A percentile compares a stretch with the other conserved stretches of the same genome.
phyloP scores from a whole-genome alignment of 2,329 filamentous ascomycete genomes.

The Fusarium sp. region DNA sequence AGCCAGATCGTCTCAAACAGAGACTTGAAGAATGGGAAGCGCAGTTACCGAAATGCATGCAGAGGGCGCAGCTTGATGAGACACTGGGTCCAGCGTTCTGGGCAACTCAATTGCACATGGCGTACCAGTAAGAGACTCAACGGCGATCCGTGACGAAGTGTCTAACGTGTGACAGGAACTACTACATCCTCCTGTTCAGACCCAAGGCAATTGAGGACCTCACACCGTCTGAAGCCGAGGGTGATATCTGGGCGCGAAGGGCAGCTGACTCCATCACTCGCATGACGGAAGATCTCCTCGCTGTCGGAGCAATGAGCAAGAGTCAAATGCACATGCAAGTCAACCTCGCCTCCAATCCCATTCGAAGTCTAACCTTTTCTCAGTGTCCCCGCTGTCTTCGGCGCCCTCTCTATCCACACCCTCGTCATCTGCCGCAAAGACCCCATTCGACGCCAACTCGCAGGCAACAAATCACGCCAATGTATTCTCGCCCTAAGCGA shows the following conservation, averaged over 20 bases:
- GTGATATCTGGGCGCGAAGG: constrained; percentile 8
- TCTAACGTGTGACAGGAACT: neutral
- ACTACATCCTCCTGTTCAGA: constrained; percentile 27
- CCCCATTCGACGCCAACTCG: constrained; percentile 25
- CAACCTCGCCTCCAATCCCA: accelerated
- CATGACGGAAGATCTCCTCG: constrained; percentile 26
- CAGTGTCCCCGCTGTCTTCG: constrained; percentile 30
- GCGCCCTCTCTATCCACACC: constrained; percentile 37
- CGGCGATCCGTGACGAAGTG: accelerated
- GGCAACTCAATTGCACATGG: constrained; percentile 27
- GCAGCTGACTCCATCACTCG: constrained; percentile 38
- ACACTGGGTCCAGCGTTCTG: constrained; percentile 23
- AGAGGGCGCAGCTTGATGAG: constrained; percentile 11
- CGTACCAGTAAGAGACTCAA: constrained; percentile 24
- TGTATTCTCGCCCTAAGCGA: constrained; percentile 38
- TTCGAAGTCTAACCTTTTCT: neutral
- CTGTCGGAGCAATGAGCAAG: constrained; percentile 15
- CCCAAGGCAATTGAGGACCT: constrained; percentile 6
- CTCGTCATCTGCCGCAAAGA: constrained; percentile 35
- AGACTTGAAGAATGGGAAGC: constrained; percentile 27
- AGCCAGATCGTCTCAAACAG: neutral
- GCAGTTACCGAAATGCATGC: constrained; percentile 6
- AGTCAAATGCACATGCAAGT: constrained; percentile 32
- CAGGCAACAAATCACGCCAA: constrained; percentile 39
- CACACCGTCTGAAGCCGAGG: constrained; percentile 3